Base-by-base conservation (phyloP, 176 grass and related monocot genomes). In the Ananas comosus region DNA sequence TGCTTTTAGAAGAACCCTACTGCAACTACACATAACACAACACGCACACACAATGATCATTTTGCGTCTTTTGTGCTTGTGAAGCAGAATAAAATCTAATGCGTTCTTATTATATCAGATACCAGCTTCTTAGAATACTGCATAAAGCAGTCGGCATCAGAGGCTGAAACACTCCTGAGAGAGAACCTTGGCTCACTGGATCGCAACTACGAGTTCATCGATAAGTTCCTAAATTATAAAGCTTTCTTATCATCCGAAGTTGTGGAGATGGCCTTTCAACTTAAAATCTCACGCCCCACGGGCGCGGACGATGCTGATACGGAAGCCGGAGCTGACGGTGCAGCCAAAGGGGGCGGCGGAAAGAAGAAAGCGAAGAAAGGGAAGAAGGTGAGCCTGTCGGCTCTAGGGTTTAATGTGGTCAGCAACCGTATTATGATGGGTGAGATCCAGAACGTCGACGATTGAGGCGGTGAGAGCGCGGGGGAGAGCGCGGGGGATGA, bases 371-470 rank as follows among this genome's bases (percentile, higher is more conserved):
- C 76, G 4, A 99, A 99, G 90, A 99, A 99, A 64, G 95, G 85
- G 64, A 92, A 99, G 66, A 99, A 99, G 74, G 87, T 99, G 69
- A 99, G 71, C 14, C 63, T 87, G 4, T 74, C 84, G 9, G 74
- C 88, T 49, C 78, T 99, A 68, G 95, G 95, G 13, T 99, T 99
- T 84, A 93, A 87, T 65, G 95, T 99, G 33, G 90, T 94, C 56
- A 99, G 95, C 72, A 99, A 91, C 87, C 87, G 95, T 49, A 94
- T 94, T 64, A 99, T 99, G 95, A 93, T 84, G 95, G 95, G 95
- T 10, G 95, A 99, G 79, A 99, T 99, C 75, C 95, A 99, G 82
- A 91, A 77, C 14, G 57, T 72, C 10, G 89, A 91, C 2, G 74
- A 87, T 22, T 92, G 83, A 80, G 76, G 53, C 3, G 33, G 33